Base-by-base conservation (phyloP, 352 stramenopile genomes). In the Pythium coloratum region DNA sequence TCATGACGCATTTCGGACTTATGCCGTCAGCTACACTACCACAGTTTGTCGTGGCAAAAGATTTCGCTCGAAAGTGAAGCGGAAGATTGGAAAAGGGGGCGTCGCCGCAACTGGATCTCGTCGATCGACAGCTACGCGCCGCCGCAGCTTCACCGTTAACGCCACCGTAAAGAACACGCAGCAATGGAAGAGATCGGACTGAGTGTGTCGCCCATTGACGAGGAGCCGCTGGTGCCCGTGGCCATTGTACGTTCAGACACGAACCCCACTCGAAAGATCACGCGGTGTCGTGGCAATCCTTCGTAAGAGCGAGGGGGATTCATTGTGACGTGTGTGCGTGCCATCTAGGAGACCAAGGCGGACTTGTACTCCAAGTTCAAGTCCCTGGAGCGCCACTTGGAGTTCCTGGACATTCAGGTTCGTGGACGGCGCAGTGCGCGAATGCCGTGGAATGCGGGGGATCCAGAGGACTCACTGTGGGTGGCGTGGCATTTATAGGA, bases 321-420 rank as follows among this genome's bases (percentile, higher is more conserved):
- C 10, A 26, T 6, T 20, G 42, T 59, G 40, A 16, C 7, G 42
- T 20, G 4, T 34, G 34, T 12, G 46, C 3, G 26, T 20, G 26
- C 28, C 8, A 32, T 50, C 20, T 50, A 78, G 64, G 74, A 81
- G 36, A 72, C 51, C 49, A 77, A 81, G 64, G 55, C 73, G 54
- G 76, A 84, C 58, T 58, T 84, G 26, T 84, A 81, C 72, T 72
- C 64, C 67, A 81, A 81, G 67, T 79, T 68, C 71, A 84, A 84
- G 65, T 75, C 73, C 12, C 63, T 84, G 9, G 69, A 81, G 61
- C 71, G 75, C 46, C 73, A 84, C 64, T 56, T 84, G 20, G 76
- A 84, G 71, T 84, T 84, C 56, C 72, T 84, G 47, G 84, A 94
- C 69, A 96, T 96, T 60, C 88, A 96, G 71, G 73, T 85, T 24